Conservation (phyloP, 108 stramenopile genomes). For the Fragilariopsis cylindrus region DNA sequence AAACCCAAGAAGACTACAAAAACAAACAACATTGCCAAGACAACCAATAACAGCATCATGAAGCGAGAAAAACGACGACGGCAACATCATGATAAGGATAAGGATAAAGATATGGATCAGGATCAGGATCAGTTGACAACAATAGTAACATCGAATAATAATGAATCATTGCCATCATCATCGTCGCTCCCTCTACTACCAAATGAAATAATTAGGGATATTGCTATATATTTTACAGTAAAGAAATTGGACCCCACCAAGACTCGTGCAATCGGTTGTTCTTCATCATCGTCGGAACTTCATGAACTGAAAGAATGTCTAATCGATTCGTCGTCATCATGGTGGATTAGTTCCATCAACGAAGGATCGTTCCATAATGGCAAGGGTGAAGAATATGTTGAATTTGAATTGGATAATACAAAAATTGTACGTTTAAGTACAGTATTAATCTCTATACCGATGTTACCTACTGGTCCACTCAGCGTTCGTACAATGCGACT, state of each 20-base stretch:
- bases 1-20: too few species aligned
- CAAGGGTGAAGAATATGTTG: conserved; percentile 27
- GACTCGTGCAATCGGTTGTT: conserved; percentile 12
- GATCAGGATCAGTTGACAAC: background rate
- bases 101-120: too few species aligned
- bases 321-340: background rate
- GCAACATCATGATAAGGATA: too few species aligned
- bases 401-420: conserved; percentile 25
- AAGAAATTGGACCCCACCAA: conserved; percentile 1
- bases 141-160: background rate
- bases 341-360: conserved; percentile 26
- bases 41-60: too few species aligned
- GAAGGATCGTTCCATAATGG: conserved; percentile 20
- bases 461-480: conserved; percentile 29
- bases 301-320: conserved; percentile 16
- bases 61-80: too few species aligned
- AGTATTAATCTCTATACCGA: conserved; percentile 25
- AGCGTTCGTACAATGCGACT: conserved; percentile 25
- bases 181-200: background rate
- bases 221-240: conserved; percentile 25
- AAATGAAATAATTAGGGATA: conserved; percentile 23
- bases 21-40: too few species aligned
- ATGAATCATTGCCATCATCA: background rate
- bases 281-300: conserved; percentile 12
- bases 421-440: conserved; percentile 16